Conservation (phyloP, 2,329 filamentous ascomycete species). For the Aspergillus texensis region DNA sequence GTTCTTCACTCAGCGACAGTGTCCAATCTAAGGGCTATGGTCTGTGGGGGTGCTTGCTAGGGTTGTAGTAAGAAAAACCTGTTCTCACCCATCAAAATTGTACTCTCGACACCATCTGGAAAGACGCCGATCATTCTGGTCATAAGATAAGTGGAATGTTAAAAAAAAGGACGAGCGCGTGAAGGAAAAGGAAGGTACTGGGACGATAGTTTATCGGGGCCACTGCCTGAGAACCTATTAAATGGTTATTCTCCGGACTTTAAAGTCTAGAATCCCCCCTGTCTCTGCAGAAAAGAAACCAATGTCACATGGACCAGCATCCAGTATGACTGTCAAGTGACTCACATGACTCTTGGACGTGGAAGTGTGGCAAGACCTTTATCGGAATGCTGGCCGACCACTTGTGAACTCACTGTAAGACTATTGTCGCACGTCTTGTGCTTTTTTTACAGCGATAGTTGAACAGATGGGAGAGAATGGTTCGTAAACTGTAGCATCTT, state of each 20-base stretch:
- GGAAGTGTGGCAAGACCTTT: background rate
- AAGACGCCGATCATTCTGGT: background rate
- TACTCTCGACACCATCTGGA: background rate
- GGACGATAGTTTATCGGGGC: background rate
- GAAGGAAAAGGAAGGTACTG: background rate
- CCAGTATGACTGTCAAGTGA: conserved; percentile 8
- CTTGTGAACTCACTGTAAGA: background rate
- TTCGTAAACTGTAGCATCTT: background rate
- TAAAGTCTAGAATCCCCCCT: conserved; percentile 4
- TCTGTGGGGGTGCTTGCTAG: background rate
- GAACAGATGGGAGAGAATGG: background rate
- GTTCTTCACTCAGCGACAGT: background rate
- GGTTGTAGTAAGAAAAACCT: conserved; percentile 3
- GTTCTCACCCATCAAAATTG: background rate
- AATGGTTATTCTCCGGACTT: background rate
- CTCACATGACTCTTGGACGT: conserved; percentile 6
- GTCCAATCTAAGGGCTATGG: background rate
- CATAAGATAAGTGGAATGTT: background rate
- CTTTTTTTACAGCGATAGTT: background rate
- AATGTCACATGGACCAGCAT: conserved; percentile 11
- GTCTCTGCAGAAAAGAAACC: background rate
- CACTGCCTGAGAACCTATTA: background rate
- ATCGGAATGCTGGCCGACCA: background rate
- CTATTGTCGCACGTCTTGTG: background rate
- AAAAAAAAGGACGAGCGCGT: background rate